Base-by-base conservation (phyloP, 2,329 filamentous ascomycete genomes). In the Scytalidium lignicola region DNA sequence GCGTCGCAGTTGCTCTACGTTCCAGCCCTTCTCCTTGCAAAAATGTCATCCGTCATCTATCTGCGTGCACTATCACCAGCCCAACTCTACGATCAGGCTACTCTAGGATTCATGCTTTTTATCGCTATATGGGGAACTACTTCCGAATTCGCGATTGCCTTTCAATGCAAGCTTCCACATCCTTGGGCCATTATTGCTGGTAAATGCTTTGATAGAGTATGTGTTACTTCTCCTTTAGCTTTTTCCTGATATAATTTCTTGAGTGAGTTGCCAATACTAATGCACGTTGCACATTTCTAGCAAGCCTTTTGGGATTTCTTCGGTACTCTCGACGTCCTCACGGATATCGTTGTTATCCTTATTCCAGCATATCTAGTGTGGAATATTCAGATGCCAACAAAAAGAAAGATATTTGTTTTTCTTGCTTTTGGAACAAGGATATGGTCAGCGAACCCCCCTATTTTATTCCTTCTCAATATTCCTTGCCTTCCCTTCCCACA, bases 331-430 rank as follows among this genome's bases (percentile, higher is more conserved):
- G 75, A 72, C 3, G 70, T 78, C 26, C 51, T 74, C 8, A 74
- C 70, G 15, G 74, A 78, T 51, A 52, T 75, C 6, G 60, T 65
- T 32, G 75, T 78, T 45, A 55, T 76, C 21, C 47, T 68, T 9
- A 56, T 78, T 23, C 74, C 75, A 1, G 56, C 74, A 0, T 66
- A 69, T 3, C 66, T 71, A 43, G 68, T 77, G 2, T 76, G 73
- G 73, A 65, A 65, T 41, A 58, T 77, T 15, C 68, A 72, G 41
- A 60, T 75, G 54, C 65, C 63, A 4, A 52, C 57, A 2, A 66
- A 66, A 48, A 69, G 70, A 21, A 59, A 57, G 40, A 40, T 29
- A 12, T 29, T 58, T 9, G 56, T 58, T 12, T 46, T 56, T 20
- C 39, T 50, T 9, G 45, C 51, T 17, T 59, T 59, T 46, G 53